Evolutionary conservation across 2,329 filamentous ascomycete species (phyloP), one percentile per base, ranked within the genome.

Genomic region (Trichoderma koningiopsis): DNA sequence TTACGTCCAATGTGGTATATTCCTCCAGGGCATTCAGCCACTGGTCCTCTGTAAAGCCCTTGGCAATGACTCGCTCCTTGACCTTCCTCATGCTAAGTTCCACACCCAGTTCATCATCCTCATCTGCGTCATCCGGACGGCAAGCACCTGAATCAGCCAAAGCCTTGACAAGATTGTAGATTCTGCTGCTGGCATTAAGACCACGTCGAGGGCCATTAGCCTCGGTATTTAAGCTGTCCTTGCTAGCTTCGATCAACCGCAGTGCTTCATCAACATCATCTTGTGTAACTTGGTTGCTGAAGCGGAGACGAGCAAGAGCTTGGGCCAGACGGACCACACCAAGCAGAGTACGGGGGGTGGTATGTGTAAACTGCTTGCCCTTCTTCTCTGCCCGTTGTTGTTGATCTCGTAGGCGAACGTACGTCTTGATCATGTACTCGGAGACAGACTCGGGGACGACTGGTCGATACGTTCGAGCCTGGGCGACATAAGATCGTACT

Each of bases 201-300:
- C 92, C 91, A 69, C 90, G 87, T 61, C 88, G 83, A 64, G 85
- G 83, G 60, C 84, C 79, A 76, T 77, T 86, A 63, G 83, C 85
- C 72, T 96, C 93, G 37, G 90, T 87, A 76, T 95, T 92, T 75
- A 99, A 83, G 73, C 90, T 95, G 71, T 96, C 92, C 82, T 98
- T 98, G 81, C 92, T 96, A 69, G 97, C 93, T 80, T 98, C 95
- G 61, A 97, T 87, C 60, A 99, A 86, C 65, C 96, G 89, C 72
- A 99, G 83, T 2, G 96, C 94, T 82, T 99, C 96, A 76, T 99
- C 96, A 6, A 98, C 94, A 79, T 99, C 96, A 75, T 97, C 95
- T 67, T 92, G 91, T 65, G 92, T 90, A 61, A 98, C 96, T 71
- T 90, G 86, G 68, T 92, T 88, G 74, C 91, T 91, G 83, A 99